Conservation (phyloP, 768 basidiomycete species). For the Boletus pseudopeckii region DNA sequence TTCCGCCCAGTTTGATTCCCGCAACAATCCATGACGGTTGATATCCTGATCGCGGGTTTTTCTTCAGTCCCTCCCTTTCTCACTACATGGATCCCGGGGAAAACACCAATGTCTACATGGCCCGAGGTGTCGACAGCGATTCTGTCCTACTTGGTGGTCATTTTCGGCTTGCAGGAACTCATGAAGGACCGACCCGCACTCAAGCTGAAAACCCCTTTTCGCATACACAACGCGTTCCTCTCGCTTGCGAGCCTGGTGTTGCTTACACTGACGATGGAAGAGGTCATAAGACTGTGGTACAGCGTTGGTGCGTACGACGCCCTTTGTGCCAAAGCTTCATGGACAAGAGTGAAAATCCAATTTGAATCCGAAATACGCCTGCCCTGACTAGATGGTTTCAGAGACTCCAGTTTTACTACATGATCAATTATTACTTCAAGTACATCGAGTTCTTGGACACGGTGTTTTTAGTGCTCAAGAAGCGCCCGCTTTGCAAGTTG, state of each 20-base stretch:
- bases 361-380: background rate
- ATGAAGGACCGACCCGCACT: conserved; percentile 74
- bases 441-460: conserved; percentile 95
- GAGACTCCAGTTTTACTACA: conserved; percentile 92
- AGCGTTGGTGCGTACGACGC: conserved; percentile 69
- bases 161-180: conserved; percentile 76
- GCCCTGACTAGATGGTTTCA: conserved; percentile 29
- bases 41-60: background rate
- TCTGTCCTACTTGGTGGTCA: conserved; percentile 72
- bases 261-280: conserved; percentile 78
- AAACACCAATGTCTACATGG: conserved; percentile 76
- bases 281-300: conserved; percentile 72
- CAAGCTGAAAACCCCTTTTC: conserved; percentile 75
- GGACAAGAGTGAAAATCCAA: conserved; percentile 69
- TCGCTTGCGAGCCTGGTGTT: conserved; percentile 77
- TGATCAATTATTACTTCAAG: conserved; percentile 97
- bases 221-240: conserved; percentile 82
- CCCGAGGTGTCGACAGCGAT: conserved; percentile 67
- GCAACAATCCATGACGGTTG: conserved; percentile 2
- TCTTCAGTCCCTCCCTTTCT: conserved; percentile 49
- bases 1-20: background rate
- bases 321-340: conserved; percentile 69
- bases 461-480: conserved; percentile 93
- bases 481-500: conserved; percentile 84
- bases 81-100: conserved; percentile 65